phyloP scores from a whole-genome alignment of 441 rosid genomes.

The Mallotus japonicus region DNA sequence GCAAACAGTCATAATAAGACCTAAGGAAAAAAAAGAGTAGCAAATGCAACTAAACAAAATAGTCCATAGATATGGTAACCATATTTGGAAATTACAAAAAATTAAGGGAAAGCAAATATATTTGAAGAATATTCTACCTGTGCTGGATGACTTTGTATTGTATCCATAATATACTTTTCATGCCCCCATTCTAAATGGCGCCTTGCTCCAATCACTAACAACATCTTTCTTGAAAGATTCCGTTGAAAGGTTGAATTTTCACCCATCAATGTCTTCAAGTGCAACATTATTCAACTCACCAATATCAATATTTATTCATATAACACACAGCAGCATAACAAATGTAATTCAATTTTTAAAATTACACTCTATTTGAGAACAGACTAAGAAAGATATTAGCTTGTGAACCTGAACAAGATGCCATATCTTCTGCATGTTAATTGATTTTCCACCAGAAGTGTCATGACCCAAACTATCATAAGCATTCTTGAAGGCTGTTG shows the following conservation, averaged over 20 bases:
- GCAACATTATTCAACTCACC: constrained; percentile 24
- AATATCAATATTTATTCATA: neutral
- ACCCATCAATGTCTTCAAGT: constrained; percentile 56
- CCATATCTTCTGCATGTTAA: constrained; percentile 94
- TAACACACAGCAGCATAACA: constrained; percentile 17
- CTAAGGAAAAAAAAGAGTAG: neutral
- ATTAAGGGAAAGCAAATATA: neutral
- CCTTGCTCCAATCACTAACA: constrained; percentile 82
- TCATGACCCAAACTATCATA: constrained; percentile 72
- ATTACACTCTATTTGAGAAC: constrained; percentile 9
- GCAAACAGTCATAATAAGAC: constrained; percentile 8
- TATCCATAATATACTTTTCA: constrained; percentile 85
- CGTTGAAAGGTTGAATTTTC: constrained; percentile 56
- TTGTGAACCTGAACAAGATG: constrained; percentile 77
- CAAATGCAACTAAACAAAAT: constrained; percentile 2
- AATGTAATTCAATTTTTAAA: constrained; percentile 14
- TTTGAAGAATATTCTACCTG: constrained; percentile 46
- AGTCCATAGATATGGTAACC: neutral
- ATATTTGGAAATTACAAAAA: neutral
- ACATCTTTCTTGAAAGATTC: constrained; percentile 70
- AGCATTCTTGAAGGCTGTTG: constrained; percentile 71
- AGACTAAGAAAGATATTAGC: constrained; percentile 16
- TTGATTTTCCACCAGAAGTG: constrained; percentile 79
- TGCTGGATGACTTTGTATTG: constrained; percentile 87
- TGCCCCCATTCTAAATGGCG: constrained; percentile 87